These are phyloP conservation scores for Rubia yunnanensis DNA, from an alignment of 257 asterid species.

Conservation along the genomic window DNA sequence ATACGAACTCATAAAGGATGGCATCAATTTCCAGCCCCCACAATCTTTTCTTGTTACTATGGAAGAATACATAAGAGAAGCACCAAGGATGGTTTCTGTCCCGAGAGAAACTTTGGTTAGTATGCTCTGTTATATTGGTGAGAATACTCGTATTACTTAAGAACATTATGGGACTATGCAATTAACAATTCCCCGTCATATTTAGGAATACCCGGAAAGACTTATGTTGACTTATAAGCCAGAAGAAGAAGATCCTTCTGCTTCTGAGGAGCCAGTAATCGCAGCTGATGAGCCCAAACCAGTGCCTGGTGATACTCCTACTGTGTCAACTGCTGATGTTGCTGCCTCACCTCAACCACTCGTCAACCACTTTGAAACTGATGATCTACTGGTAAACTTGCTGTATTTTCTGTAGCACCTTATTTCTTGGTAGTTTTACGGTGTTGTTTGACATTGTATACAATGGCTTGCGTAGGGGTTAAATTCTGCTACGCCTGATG, in stretches of 20 bases:
- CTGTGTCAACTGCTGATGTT: conserved; percentile 35
- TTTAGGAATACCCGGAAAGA: conserved; percentile 91
- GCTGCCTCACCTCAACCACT: conserved; percentile 39
- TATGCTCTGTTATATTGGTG: conserved; percentile 6
- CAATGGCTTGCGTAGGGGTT: conserved; percentile 53
- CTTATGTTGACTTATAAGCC: conserved; percentile 89
- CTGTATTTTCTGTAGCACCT: conserved; percentile 3
- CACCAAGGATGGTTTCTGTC: conserved; percentile 46
- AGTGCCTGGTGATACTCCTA: conserved; percentile 39
- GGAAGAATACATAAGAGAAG: conserved; percentile 52
- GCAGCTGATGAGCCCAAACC: conserved; percentile 38
- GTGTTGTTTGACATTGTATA: conserved; percentile 3
- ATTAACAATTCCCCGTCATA: not conserved
- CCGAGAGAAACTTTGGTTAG: conserved; percentile 37
- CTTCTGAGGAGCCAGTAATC: conserved; percentile 50
- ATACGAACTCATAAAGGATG: not conserved
- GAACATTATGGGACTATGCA: not conserved
- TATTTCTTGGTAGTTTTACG: conserved; percentile 9
- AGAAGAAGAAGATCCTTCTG: conserved; percentile 60
- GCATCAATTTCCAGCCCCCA: conserved; percentile 36
- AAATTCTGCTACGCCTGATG: conserved; percentile 40
- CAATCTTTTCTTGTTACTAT: conserved; percentile 47
- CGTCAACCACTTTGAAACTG: conserved; percentile 43
- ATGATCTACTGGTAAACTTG: conserved; percentile 65
- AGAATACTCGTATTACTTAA: not conserved